These are phyloP conservation scores for Petunia axillaris DNA, from an alignment of 257 asterid genomes.

Conservation along the genomic window DNA sequence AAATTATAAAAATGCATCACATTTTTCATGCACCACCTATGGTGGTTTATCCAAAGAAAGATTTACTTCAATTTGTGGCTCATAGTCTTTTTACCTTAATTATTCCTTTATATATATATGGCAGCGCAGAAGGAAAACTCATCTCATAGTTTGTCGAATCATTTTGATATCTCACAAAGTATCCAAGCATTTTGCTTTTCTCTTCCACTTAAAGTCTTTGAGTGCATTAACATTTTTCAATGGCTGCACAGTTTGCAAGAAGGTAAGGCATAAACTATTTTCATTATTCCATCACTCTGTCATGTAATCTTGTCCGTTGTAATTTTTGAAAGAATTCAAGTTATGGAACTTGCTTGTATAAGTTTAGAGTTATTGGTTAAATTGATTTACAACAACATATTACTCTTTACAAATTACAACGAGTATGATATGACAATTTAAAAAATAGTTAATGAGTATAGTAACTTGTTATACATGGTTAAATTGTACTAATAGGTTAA, in stretches of 20 bases:
- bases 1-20: no score
- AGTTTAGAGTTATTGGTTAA: no score
- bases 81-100: not conserved
- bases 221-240: not conserved
- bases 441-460: no score
- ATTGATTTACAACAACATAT: not conserved
- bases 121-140: not conserved
- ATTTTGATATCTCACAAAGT: not conserved
- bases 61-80: not conserved
- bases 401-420: no score
- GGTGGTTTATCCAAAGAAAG: no score
- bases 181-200: not conserved
- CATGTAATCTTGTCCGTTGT: not conserved
- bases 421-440: no score
- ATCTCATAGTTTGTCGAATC: not conserved
- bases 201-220: not conserved
- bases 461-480: no score
- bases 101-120: not conserved
- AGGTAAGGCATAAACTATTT: not conserved
- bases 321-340: no score
- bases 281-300: not conserved
- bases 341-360: no score
- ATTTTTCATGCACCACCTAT: no score
- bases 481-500: no score
- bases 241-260: not conserved